Conservation (phyloP, 1,284 basidiomycete genomes). For the Meira nashicola region DNA sequence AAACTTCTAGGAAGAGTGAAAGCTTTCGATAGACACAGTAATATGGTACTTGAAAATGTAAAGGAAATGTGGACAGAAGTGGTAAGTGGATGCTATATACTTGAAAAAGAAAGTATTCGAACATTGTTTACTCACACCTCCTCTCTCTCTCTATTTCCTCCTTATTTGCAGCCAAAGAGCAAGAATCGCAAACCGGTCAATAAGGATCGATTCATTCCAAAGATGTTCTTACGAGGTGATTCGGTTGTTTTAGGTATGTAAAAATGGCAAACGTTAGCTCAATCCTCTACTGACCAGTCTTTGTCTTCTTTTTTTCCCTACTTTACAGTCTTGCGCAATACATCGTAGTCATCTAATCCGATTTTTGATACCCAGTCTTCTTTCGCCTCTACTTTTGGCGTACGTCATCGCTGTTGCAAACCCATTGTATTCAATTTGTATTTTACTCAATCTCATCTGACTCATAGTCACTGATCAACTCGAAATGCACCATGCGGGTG, state of each 20-base stretch:
- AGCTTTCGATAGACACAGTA: conserved; percentile 96
- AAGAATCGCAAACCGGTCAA: conserved; percentile 98
- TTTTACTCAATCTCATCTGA: not conserved
- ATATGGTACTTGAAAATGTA: conserved; percentile 67
- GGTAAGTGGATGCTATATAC: not conserved
- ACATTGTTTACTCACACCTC: not conserved
- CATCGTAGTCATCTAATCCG: not conserved
- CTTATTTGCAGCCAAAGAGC: conserved; percentile 66
- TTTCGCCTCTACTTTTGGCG: no score
- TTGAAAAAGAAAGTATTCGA: not conserved
- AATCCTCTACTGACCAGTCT: not conserved
- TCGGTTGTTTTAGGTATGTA: conserved; percentile 41
- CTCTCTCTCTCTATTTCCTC: not conserved
- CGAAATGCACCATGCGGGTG: no score
- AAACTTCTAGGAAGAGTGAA: conserved; percentile 96
- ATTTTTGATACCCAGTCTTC: no score
- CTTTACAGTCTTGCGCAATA: conserved; percentile 1
- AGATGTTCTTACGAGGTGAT: conserved; percentile 67
- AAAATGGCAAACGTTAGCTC: not conserved
- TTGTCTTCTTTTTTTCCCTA: not conserved
- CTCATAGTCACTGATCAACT: not conserved
- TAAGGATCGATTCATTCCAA: conserved; percentile 89
- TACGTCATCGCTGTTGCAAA: no score
- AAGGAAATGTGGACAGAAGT: conserved; percentile 32
- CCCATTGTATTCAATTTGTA: not conserved